phyloP scores from a whole-genome alignment of 2,329 filamentous ascomycete genomes.

The Cadophora malorum region DNA sequence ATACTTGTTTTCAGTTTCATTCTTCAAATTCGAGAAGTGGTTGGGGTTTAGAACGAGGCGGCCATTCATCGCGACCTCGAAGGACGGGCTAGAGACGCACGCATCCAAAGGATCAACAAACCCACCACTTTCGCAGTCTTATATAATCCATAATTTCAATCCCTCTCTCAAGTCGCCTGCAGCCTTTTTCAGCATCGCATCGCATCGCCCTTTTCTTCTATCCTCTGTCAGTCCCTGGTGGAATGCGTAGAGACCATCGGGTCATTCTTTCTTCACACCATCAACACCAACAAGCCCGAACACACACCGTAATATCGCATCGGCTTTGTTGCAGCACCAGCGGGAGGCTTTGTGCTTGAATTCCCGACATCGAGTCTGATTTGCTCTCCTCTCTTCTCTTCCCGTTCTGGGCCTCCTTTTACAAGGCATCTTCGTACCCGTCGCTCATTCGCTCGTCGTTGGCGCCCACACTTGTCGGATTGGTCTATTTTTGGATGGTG shows the following conservation, averaged over 20 bases:
- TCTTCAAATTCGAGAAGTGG: background rate
- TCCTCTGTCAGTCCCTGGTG: constrained; percentile 32
- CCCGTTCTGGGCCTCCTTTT: constrained; percentile 28
- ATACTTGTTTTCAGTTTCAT: background rate
- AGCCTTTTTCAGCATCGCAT: constrained; percentile 1
- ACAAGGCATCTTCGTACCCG: constrained; percentile 29
- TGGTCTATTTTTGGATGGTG: constrained; percentile 35
- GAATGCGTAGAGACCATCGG: constrained; percentile 26
- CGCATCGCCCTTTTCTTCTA: constrained; percentile 15
- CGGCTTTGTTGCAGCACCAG: constrained; percentile 26
- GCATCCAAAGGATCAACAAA: constrained; percentile 1
- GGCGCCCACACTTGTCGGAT: constrained; percentile 32
- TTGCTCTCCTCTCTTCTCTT: constrained; percentile 25
- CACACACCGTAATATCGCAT: constrained; percentile 18
- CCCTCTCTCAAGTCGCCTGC: constrained; percentile 13
- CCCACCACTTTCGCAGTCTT: background rate
- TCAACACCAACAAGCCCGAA: constrained; percentile 2
- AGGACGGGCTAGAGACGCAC: background rate
- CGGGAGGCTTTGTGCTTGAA: constrained; percentile 29
- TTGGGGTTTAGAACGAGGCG: background rate
- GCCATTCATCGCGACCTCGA: constrained; percentile 6
- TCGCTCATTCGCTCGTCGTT: constrained; percentile 30
- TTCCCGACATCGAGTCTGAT: constrained; percentile 26
- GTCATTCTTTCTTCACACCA: constrained; percentile 15
- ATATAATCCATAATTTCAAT: constrained; percentile 21